phyloP scores from a whole-genome alignment of 805 yeast genomes.

The Candida suzukii region DNA sequence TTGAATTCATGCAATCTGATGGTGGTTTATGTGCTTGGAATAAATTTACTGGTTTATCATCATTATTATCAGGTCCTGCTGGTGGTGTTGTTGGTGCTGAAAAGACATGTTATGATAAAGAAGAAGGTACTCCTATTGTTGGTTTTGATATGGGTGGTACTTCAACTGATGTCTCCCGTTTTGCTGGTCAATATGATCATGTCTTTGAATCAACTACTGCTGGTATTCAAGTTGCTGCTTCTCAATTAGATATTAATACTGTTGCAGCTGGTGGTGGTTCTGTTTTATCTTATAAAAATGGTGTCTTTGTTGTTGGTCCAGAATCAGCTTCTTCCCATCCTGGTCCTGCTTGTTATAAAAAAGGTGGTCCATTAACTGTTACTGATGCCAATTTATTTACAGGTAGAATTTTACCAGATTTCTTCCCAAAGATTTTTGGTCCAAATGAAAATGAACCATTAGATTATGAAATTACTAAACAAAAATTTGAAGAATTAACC shows the following conservation, averaged over 20 bases:
- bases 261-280: slow-evolving; percentile 18
- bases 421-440: slow-evolving; percentile 26
- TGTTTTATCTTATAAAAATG: slow-evolving; percentile 8
- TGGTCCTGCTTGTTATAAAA: slow-evolving; percentile 28
- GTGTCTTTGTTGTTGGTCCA: slow-evolving; percentile 24
- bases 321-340: slow-evolving; percentile 28
- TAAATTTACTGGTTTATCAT: slow-evolving; percentile 43
- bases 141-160: slow-evolving; percentile 29
- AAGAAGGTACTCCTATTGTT: slow-evolving; percentile 11
- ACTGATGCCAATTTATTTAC: slow-evolving; percentile 27
- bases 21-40: slow-evolving; percentile 48
- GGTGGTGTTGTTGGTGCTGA: slow-evolving; percentile 53
- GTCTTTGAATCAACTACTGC: slow-evolving; percentile 21
- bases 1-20: slow-evolving; percentile 49
- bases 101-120: slow-evolving; percentile 37
- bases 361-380: slow-evolving; percentile 27
- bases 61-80: slow-evolving; percentile 49
- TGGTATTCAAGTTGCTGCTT: slow-evolving; percentile 22
- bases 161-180: slow-evolving; percentile 23
- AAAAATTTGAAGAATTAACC: slow-evolving; percentile 22
- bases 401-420: slow-evolving; percentile 23
- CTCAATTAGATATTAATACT: slow-evolving; percentile 18
- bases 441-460: slow-evolving; percentile 22
- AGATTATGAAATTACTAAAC: slow-evolving; percentile 15
- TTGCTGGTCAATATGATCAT: slow-evolving; percentile 13